phyloP scores from a whole-genome alignment of 2,329 filamentous ascomycete genomes.

The Podosphaera xanthii region DNA sequence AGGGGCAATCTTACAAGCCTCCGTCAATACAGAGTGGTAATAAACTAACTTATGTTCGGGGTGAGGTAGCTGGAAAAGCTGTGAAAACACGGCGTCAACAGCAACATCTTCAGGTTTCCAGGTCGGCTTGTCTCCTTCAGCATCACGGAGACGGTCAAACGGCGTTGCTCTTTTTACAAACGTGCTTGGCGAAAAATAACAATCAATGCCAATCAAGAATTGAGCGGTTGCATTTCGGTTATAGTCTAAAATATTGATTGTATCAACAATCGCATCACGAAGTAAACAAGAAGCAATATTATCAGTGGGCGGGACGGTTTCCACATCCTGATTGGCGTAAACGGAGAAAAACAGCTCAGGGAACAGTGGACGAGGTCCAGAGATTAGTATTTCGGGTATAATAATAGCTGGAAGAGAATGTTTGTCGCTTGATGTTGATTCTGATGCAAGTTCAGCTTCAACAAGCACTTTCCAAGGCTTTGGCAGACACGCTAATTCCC shows the following conservation, averaged over 20 bases:
- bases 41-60: constrained; percentile 90
- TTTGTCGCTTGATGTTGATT: constrained; percentile 38
- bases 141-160: constrained; percentile 65
- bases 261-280: constrained; percentile 70
- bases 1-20: constrained; percentile 86
- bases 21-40: constrained; percentile 85
- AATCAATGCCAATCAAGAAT: constrained; percentile 81
- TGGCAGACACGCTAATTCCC: constrained; percentile 49
- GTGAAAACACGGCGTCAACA: constrained; percentile 93
- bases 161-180: constrained; percentile 87
- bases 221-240: constrained; percentile 74
- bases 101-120: constrained; percentile 98
- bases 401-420: constrained; percentile 55
- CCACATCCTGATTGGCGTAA: constrained; percentile 65
- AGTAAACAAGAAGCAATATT: constrained; percentile 64
- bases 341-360: constrained; percentile 90
- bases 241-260: constrained; percentile 81
- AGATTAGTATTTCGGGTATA: constrained; percentile 52
- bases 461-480: constrained; percentile 42
- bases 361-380: constrained; percentile 57
- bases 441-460: constrained; percentile 32
- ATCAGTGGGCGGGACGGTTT: constrained; percentile 61
- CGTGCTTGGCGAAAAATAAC: constrained; percentile 72
- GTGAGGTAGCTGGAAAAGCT: constrained; percentile 67
- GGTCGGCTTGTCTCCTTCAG: constrained; percentile 41